Percentiles rank a stretch among this genome's conserved stretches.
Conservation (phyloP, 2,329 filamentous ascomycete genomes). For the Penicillium decumbens region DNA sequence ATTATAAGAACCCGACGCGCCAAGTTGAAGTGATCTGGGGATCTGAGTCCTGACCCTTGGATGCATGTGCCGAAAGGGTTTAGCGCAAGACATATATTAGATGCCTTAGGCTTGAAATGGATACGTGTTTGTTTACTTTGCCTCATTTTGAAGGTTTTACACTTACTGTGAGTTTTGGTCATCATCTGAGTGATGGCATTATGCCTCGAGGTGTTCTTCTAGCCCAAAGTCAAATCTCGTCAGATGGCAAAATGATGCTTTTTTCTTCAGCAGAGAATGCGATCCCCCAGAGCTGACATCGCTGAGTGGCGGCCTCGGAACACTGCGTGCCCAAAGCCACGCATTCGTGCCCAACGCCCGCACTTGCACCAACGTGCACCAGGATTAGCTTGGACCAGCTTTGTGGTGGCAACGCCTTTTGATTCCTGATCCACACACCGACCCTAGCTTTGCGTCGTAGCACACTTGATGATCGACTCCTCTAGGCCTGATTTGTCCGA, state of each 20-base stretch:
- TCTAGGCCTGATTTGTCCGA: constrained; percentile 13
- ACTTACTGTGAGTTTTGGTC: background rate
- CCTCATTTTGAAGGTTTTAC: background rate
- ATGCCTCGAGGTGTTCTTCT: background rate
- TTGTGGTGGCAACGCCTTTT: constrained; percentile 18
- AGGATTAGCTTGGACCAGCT: background rate
- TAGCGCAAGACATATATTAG: constrained; percentile 17
- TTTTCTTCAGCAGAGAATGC: background rate
- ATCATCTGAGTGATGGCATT: background rate
- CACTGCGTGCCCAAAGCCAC: constrained; percentile 34
- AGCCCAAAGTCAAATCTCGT: constrained; percentile 8
- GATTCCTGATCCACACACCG: constrained; percentile 15
- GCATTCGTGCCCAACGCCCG: constrained; percentile 38
- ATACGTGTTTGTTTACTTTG: constrained; percentile 2
- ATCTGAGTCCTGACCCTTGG: constrained; percentile 18
- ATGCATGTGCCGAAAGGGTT: constrained; percentile 6
- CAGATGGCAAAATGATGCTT: constrained; percentile 2
- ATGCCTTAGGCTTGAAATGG: constrained; percentile 9
- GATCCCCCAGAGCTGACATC: constrained; percentile 21
- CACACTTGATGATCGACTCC: constrained; percentile 12
- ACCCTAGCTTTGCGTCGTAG: constrained; percentile 2
- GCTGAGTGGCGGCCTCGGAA: constrained; percentile 16
- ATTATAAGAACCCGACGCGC: background rate
- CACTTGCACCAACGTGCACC: constrained; percentile 2
- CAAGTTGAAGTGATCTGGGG: background rate